Evolutionary conservation across 2,329 filamentous ascomycete species (phyloP).

Genomic region (Xylariaceae sp.): DNA sequence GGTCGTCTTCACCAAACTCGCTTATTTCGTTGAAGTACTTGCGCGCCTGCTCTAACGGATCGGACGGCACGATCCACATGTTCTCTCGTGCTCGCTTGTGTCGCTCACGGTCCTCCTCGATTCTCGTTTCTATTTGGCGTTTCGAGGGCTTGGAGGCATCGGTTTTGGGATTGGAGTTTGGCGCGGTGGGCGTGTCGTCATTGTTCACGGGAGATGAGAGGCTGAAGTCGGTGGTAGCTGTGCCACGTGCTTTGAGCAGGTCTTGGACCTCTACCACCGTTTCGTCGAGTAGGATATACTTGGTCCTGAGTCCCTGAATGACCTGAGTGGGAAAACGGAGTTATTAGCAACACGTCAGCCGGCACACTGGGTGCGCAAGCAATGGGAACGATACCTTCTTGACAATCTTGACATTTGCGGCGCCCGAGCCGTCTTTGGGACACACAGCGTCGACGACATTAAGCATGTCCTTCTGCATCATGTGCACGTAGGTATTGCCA

Average conservation of each 20-base stretch:
- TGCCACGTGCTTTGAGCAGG: conserved; percentile 76
- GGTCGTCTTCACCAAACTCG: conserved; percentile 85
- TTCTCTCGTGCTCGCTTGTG: conserved; percentile 90
- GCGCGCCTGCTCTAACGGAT: conserved; percentile 68
- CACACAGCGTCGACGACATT: conserved; percentile 90
- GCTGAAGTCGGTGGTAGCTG: conserved; percentile 54
- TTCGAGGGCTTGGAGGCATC: conserved; percentile 63
- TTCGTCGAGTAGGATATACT: conserved; percentile 70
- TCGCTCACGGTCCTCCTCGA: conserved; percentile 92
- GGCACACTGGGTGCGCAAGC: neutral
- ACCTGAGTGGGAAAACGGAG: conserved; percentile 45
- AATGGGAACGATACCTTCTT: conserved; percentile 59
- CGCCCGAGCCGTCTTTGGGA: conserved; percentile 80
- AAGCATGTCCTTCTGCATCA: conserved; percentile 93
- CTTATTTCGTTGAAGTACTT: conserved; percentile 85
- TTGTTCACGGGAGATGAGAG: conserved; percentile 48
- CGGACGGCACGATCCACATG: conserved; percentile 81
- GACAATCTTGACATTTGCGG: conserved; percentile 91
- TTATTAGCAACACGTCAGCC: neutral
- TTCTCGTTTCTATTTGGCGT: conserved; percentile 87
- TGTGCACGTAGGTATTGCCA: conserved; percentile 78
- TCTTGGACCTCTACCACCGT: conserved; percentile 79
- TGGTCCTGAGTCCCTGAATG: conserved; percentile 66
- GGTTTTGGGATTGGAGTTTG: conserved; percentile 30
- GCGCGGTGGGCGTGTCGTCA: conserved; percentile 37